Percentiles rank a stretch among this genome's conserved stretches.
Conservation (phyloP, 331 rosid species). For the Erythrophleum ivorense region DNA sequence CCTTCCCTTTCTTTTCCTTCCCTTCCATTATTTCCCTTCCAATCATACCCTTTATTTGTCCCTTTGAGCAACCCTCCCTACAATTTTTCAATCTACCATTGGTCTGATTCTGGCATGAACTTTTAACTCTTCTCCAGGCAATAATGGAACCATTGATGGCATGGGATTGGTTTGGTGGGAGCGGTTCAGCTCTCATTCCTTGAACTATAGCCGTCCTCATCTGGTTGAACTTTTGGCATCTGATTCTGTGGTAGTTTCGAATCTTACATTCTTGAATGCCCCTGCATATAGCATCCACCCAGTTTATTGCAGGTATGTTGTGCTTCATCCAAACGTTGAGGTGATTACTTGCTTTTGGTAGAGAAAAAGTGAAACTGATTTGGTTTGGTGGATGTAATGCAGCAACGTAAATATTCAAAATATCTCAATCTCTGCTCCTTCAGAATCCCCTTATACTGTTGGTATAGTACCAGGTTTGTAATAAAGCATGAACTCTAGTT, state of each 20-base stretch:
- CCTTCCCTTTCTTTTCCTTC: too few species aligned
- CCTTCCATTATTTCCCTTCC: too few species aligned
- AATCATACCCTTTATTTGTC: not conserved
- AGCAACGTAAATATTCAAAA: slow-evolving; percentile 85
- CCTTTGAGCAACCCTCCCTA: not conserved
- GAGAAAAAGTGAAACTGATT: not conserved
- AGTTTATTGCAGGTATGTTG: slow-evolving; percentile 88
- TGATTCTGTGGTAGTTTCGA: slow-evolving; percentile 77
- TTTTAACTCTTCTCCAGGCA: slow-evolving; percentile 58
- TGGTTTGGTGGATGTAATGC: slow-evolving; percentile 47
- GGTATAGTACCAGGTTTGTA: slow-evolving; percentile 96
- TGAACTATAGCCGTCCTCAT: slow-evolving; percentile 94
- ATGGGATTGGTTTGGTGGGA: slow-evolving; percentile 98
- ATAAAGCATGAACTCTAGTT: slow-evolving; percentile 33
- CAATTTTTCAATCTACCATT: not conserved
- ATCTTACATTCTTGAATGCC: slow-evolving; percentile 86
- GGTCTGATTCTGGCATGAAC: slow-evolving; percentile 31
- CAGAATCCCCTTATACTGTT: slow-evolving; percentile 78
- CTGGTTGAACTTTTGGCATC: slow-evolving; percentile 77
- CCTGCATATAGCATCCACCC: slow-evolving; percentile 95
- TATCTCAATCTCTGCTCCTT: slow-evolving; percentile 76
- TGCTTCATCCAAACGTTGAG: slow-evolving; percentile 33
- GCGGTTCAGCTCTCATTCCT: slow-evolving; percentile 66
- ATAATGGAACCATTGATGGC: slow-evolving; percentile 90
- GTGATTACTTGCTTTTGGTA: slow-evolving; percentile 6